phyloP scores from a whole-genome alignment of 1,284 basidiomycete species.

The Ceraceosorus guamensis region DNA sequence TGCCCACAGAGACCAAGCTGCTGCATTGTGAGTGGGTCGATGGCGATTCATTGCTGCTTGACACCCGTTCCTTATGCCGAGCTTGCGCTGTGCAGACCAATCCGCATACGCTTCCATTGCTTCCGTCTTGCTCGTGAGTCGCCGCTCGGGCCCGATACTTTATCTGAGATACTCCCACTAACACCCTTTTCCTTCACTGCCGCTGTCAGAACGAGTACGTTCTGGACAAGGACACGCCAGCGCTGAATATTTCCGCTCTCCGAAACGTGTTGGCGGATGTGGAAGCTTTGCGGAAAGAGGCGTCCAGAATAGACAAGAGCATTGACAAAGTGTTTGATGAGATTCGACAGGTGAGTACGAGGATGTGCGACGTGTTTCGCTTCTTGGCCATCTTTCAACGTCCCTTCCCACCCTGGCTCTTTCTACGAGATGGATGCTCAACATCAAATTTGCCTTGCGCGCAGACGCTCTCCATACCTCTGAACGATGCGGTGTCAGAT shows the following conservation, averaged over 20 bases:
- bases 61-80: background rate
- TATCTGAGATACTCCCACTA: background rate
- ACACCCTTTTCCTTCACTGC: background rate
- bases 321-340: slow-evolving; percentile 6
- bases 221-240: slow-evolving; percentile 19
- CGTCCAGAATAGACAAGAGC: background rate
- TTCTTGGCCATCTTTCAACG: background rate
- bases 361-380: background rate
- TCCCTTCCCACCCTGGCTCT: background rate
- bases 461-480: slow-evolving; percentile 12
- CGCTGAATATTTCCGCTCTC: slow-evolving; percentile 11
- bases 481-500: slow-evolving; percentile 3
- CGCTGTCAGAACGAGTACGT: slow-evolving; percentile 18
- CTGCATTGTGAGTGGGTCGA: slow-evolving; percentile 56
- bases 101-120: slow-evolving; percentile 79
- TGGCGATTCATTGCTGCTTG: background rate
- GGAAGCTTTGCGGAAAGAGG: slow-evolving; percentile 14
- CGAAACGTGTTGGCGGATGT: slow-evolving; percentile 15
- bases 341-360: slow-evolving; percentile 5
- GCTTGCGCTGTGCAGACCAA: slow-evolving; percentile 51
- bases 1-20: slow-evolving; percentile 69
- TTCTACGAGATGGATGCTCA: no score
- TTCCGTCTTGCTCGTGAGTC: slow-evolving; percentile 68
- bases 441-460: background rate
- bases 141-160: background rate